Percentiles rank a stretch among this genome's conserved stretches.
Evolutionary conservation across 2,329 filamentous ascomycete genomes (phyloP).

Genomic region (Curvularia hawaiiensis): DNA sequence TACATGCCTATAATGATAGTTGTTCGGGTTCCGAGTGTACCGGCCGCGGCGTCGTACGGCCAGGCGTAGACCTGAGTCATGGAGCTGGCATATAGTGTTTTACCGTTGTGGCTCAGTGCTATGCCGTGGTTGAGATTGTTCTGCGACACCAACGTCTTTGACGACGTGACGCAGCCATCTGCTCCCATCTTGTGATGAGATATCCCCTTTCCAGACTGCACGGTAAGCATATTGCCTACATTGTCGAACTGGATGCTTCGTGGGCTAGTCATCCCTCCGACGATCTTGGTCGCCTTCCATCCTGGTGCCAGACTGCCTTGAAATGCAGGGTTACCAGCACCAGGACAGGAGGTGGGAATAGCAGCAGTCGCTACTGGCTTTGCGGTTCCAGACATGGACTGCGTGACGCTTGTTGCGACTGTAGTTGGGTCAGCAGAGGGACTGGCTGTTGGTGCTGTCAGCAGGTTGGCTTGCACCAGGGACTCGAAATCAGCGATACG

Average conservation of each 20-base stretch:
- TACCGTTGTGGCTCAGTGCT: slow-evolving; percentile 53
- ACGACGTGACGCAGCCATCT: slow-evolving; percentile 39
- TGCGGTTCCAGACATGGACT: slow-evolving; percentile 15
- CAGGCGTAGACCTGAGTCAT: slow-evolving; percentile 64
- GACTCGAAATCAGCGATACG: slow-evolving; percentile 39
- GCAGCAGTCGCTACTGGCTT: slow-evolving; percentile 26
- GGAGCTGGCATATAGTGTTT: slow-evolving; percentile 60
- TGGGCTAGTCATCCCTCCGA: slow-evolving; percentile 37
- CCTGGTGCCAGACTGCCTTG: slow-evolving; percentile 32
- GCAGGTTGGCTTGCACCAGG: slow-evolving; percentile 38
- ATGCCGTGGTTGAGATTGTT: slow-evolving; percentile 58
- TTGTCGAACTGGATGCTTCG: slow-evolving; percentile 41
- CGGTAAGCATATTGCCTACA: slow-evolving; percentile 42
- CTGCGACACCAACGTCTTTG: slow-evolving; percentile 39
- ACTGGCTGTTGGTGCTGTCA: slow-evolving; percentile 32
- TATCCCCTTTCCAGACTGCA: slow-evolving; percentile 43
- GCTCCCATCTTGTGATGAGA: slow-evolving; percentile 36
- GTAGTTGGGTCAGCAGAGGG: slow-evolving; percentile 24
- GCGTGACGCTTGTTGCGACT: slow-evolving; percentile 27
- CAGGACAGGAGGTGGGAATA: slow-evolving; percentile 40
- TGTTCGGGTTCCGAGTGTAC: slow-evolving; percentile 55
- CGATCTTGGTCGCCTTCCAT: slow-evolving; percentile 43
- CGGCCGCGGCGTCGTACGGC: slow-evolving; percentile 62
- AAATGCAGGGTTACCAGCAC: slow-evolving; percentile 34
- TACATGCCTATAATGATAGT: slow-evolving; percentile 66